Evolutionary conservation across 139 green algal species (phyloP).

Genomic region (Chlamydomonas sphaeroides): DNA sequence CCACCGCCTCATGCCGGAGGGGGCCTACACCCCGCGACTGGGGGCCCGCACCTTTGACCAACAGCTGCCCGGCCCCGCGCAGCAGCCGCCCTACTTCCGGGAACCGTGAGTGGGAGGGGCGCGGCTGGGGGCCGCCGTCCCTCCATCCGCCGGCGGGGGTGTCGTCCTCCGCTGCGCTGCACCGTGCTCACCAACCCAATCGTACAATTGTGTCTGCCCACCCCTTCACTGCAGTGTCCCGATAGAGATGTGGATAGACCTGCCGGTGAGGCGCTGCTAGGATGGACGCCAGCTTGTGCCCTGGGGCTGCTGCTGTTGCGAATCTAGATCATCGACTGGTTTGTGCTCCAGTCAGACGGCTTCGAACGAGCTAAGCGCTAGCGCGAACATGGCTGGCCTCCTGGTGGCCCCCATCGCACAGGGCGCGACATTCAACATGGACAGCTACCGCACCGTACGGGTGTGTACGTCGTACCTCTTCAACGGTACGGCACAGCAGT

Average conservation of each 20-base stretch:
- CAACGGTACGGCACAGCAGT: background rate
- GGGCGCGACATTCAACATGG: background rate
- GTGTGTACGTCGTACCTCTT: slow-evolving; percentile 5
- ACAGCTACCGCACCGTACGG: slow-evolving; percentile 13
- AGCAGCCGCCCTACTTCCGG: background rate
- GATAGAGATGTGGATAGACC: background rate
- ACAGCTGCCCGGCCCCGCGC: no score
- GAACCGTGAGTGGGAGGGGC: background rate
- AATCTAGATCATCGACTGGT: background rate
- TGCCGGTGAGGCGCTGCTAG: no score
- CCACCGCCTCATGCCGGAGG: background rate
- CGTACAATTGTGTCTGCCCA: no score
- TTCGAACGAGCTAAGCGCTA: no score
- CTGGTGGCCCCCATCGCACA: background rate
- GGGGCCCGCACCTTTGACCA: background rate
- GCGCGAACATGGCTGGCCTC: no score
- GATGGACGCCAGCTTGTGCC: no score
- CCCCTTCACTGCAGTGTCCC: background rate
- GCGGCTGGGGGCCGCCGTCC: no score
- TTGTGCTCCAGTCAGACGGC: no score
- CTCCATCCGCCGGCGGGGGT: no score
- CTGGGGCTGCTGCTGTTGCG: no score
- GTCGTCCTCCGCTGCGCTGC: no score
- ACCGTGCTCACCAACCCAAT: no score
- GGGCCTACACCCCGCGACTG: background rate